These are phyloP conservation scores for Mycena rosella DNA, from an alignment of 768 basidiomycete species.

Conservation along the genomic window DNA sequence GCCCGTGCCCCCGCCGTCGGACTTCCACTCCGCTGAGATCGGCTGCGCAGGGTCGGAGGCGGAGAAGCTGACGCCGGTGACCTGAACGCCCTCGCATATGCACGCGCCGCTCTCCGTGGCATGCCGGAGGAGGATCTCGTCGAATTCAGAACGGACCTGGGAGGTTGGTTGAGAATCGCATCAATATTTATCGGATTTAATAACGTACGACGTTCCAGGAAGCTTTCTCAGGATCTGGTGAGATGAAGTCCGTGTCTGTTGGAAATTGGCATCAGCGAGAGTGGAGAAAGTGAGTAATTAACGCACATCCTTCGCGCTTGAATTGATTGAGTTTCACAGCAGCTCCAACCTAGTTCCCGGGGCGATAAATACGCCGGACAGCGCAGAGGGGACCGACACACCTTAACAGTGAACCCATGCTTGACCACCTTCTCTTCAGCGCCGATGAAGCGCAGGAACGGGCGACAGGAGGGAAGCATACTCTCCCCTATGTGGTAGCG, in stretches of 20 bases:
- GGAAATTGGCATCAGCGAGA: not conserved
- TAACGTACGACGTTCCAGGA: slow-evolving; percentile 73
- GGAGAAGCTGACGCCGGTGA: slow-evolving; percentile 61
- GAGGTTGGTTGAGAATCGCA: too few relatives aligned
- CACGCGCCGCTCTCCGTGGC: slow-evolving; percentile 60
- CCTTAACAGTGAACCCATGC: slow-evolving; percentile 52
- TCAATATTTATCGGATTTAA: not conserved
- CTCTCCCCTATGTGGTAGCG: slow-evolving; percentile 56
- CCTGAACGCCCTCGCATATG: slow-evolving; percentile 63
- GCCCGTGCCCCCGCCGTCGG: slow-evolving; percentile 49
- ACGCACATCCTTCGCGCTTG: slow-evolving; percentile 54
- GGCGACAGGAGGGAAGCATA: slow-evolving; percentile 51
- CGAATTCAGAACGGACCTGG: slow-evolving; percentile 69
- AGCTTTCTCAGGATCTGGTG: slow-evolving; percentile 59
- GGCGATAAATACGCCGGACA: not conserved
- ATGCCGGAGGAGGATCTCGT: slow-evolving; percentile 69
- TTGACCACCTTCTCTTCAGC: slow-evolving; percentile 48
- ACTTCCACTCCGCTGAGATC: slow-evolving; percentile 53
- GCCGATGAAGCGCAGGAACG: slow-evolving; percentile 53
- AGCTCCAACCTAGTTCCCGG: slow-evolving; percentile 49
- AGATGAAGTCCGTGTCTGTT: slow-evolving; percentile 70
- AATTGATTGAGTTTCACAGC: slow-evolving; percentile 55
- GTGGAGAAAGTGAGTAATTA: too few relatives aligned
- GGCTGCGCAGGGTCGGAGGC: slow-evolving; percentile 48
- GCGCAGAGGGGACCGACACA: slow-evolving; percentile 17